These are phyloP conservation scores for Leishmania major DNA, from an alignment of 208 protist species.

Conservation along the genomic window DNA sequence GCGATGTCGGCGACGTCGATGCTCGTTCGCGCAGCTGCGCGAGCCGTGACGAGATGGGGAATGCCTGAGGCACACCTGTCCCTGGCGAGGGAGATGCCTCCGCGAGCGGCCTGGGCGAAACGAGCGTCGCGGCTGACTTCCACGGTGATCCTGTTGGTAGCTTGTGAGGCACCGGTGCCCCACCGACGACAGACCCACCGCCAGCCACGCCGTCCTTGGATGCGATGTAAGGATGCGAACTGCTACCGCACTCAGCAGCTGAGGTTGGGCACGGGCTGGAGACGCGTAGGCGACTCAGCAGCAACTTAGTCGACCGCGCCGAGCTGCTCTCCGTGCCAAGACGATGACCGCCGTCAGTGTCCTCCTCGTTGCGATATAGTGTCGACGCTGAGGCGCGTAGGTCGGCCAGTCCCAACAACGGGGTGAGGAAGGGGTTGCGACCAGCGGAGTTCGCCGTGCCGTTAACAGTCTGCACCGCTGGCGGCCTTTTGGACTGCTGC, in stretches of 20 bases:
- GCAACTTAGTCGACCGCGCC: neutral
- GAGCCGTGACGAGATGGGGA: neutral
- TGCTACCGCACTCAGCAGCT: neutral
- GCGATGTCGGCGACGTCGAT: neutral
- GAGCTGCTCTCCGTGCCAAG: neutral
- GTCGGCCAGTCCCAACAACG: neutral
- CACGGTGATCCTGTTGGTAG: neutral
- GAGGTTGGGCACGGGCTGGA: neutral
- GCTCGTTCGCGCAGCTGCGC: slow-evolving; percentile 16
- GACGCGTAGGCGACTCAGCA: slow-evolving; percentile 6
- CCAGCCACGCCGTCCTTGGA: neutral
- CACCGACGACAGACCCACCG: neutral
- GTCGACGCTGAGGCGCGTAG: neutral
- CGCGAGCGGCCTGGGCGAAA: neutral
- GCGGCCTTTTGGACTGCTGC: neutral
- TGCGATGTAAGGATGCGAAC: neutral
- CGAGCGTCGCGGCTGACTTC: neutral
- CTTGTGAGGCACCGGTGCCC: neutral
- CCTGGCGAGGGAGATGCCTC: neutral
- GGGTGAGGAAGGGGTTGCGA: neutral
- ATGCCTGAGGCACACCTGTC: neutral
- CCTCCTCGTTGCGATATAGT: neutral
- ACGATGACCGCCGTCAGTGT: neutral
- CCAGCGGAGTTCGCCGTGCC: neutral
- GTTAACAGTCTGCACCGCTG: neutral